Conservation (phyloP, 2,329 filamentous ascomycete species). For the Arthrinium phaeospermum region DNA sequence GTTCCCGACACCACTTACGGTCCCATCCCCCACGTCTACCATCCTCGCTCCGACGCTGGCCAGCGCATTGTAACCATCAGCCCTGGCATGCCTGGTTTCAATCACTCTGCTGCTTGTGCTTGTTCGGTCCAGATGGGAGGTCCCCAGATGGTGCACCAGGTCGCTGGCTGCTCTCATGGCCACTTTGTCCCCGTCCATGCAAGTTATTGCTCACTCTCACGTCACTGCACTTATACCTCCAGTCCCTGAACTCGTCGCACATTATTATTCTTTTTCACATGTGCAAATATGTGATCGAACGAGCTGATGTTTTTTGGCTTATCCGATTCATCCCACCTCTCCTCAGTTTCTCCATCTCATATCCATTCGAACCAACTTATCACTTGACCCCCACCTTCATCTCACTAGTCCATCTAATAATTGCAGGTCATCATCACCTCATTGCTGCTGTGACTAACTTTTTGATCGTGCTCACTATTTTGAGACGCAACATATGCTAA, state of each 20-base stretch:
- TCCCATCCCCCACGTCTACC: constrained; percentile 59
- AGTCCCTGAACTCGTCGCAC: neutral
- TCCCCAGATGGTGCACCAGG: neutral
- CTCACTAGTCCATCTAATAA: neutral
- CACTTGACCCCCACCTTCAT: neutral
- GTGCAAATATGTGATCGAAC: neutral
- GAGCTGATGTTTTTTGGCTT: neutral
- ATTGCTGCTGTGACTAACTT: neutral
- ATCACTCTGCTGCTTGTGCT: neutral
- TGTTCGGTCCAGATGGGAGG: constrained; percentile 20
- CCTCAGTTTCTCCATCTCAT: neutral
- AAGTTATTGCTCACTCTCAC: constrained; percentile 38
- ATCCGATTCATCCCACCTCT: neutral
- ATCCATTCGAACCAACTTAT: neutral
- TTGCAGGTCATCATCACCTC: neutral
- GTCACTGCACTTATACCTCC: neutral
- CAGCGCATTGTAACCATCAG: constrained; percentile 29
- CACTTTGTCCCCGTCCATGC: constrained; percentile 35
- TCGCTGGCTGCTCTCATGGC: neutral
- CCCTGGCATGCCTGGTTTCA: constrained; percentile 2
- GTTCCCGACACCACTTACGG: constrained; percentile 64
- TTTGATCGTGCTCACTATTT: neutral
- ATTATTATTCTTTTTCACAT: too few species aligned
- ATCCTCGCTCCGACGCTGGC: constrained; percentile 55
- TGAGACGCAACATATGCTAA: constrained; percentile 29